Base-by-base conservation (phyloP, 208 protist species). In the Wallacemonas sp. region DNA sequence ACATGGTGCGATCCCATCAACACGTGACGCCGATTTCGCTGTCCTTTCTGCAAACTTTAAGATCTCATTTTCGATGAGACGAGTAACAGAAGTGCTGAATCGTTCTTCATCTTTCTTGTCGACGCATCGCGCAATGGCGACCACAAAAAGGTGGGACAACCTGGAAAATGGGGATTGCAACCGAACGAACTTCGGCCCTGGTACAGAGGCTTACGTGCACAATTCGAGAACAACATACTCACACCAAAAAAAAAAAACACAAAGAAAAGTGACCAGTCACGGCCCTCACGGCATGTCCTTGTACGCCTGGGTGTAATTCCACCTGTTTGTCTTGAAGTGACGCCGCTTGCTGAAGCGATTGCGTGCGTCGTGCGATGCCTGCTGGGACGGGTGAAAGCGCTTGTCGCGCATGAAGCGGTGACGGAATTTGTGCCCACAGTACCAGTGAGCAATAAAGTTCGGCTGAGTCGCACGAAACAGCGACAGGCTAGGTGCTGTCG, bases 291-390 rank as follows among this genome's bases (percentile, higher is more conserved):
- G 90, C 90, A 96, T 96, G 52, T 96, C 90, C 68, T 90, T 87
- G 73, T 96, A 96, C 11, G 90, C 90, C 78, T 93, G 90, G 32
- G 83, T 85, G 70, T 96, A 96, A 70, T 96, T 96, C 88, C 90
- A 96, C 9, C 90, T 70, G 64, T 96, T 96, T 12, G 90, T 96
- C 68, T 96, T 96, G 60, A 93, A 96, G 70, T 92, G 86, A 17
- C 71, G 70, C 56, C 83, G 75, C 56, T 83, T 88, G 65, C 85
- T 92, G 57, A 93, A 96, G 16, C 87, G 85, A 56, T 96, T 96
- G 60, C 90, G 75, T 3, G 82, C 78, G 47, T 90, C 80, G 44
- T 81, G 69, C 21, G 85, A 76, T 1, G 84, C 87, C 60, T 93
- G 81, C 27, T 85, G 70, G 12, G 85, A 92, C 3, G 90, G 90